Evolutionary conservation across 208 protist genomes (phyloP), one percentile per base, ranked within the genome.

Genomic region (Trypanosoma platydactyli): DNA sequence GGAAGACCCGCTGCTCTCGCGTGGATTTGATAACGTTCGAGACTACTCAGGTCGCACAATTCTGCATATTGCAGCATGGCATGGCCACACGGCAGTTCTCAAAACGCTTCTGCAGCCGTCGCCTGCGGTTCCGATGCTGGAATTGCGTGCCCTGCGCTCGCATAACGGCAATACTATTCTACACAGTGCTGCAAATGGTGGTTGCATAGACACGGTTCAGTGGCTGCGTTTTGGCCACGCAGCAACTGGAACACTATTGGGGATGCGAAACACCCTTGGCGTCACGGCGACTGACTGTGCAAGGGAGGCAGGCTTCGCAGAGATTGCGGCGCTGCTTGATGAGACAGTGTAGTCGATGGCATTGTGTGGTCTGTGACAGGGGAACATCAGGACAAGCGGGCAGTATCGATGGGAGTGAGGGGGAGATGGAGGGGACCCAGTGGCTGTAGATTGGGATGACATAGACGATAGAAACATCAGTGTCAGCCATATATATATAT

Each of bases 31-130:
- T 20, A 54, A 68, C 48, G 79, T 82, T 53, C 50, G 73, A n/a
- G 89, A 95, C 71, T 89, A 88, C 76, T 79, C 79, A 1, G 89
- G 89, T 18, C 84, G 84, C 49, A 89, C 77, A 15, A 77, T 92
- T 57, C 65, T 95, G 56, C 89, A 95, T 71, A 66, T 88, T 49
- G 84, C 84, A 1, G 86, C 86, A 24, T 92, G 84, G 84, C 66
- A 90, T 52, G 89, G 89, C 1, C 86, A 91, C 62, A 73, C 86
- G 42, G 65, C 57, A 1, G 66, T 95, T 45, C 56, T 95, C 49
- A 78, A 88, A 69, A 63, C 79, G 27, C 69, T 95, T 44, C 79
- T 95, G 27, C 53, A 66, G 20, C 69, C 81, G 6, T 62, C 78
- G 51, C 77, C 76, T 3, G 50, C 55, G 0, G 30, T 61, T 33